Evolutionary conservation across 768 basidiomycete species (phyloP).

Genomic region (Pisolithus microcarpus): DNA sequence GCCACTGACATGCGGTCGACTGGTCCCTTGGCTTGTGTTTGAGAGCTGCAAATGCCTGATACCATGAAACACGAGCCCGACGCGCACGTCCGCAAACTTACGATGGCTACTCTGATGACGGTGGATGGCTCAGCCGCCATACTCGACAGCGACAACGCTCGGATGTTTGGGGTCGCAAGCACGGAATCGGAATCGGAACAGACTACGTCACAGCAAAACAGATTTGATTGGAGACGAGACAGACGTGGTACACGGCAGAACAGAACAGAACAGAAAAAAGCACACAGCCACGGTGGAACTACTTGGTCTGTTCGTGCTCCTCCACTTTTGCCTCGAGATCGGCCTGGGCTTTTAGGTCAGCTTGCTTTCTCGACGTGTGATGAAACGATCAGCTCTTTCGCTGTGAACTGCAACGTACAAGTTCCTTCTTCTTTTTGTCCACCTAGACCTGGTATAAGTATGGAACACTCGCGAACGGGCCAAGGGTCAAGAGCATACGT

Average conservation of each 20-base stretch:
- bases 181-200: neutral
- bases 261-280: neutral
- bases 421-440: slow-evolving; percentile 24
- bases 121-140: slow-evolving; percentile 4
- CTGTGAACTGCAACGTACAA: slow-evolving; percentile 20
- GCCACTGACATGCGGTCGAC: slow-evolving; percentile 15
- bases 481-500: slow-evolving; percentile 8
- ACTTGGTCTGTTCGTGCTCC: slow-evolving; percentile 14
- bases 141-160: neutral
- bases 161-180: neutral
- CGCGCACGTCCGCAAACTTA: slow-evolving; percentile 7
- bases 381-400: slow-evolving; percentile 8
- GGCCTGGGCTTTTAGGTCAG: slow-evolving; percentile 17
- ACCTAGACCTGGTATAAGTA: slow-evolving; percentile 13
- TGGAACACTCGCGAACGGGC: neutral
- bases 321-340: slow-evolving; percentile 25
- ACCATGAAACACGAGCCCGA: neutral
- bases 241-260: neutral
- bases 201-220: neutral
- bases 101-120: slow-evolving; percentile 19
- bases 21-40: slow-evolving; percentile 21
- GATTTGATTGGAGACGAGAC: neutral
- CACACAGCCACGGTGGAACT: neutral
- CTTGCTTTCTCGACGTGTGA: slow-evolving; percentile 8
- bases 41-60: slow-evolving; percentile 18